Conservation (phyloP, 129 eudicot genomes). For the Flaveria sonorensis region DNA sequence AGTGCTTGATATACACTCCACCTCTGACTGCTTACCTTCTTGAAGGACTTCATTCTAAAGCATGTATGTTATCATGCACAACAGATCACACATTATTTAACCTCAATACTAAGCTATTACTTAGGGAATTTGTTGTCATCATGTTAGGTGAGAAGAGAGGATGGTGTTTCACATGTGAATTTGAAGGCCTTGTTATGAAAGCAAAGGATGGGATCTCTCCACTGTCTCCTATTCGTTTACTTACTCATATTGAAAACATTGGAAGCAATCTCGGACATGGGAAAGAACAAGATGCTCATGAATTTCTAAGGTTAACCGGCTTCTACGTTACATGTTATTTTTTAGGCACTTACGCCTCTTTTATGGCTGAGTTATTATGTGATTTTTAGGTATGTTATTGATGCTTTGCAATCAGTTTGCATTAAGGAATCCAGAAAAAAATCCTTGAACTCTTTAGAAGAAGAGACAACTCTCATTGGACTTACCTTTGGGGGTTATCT, state of each 20-base stretch:
- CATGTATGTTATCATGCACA: slow-evolving; percentile 58
- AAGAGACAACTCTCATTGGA: slow-evolving; percentile 80
- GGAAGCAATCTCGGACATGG: slow-evolving; percentile 80
- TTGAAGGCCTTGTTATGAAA: slow-evolving; percentile 61
- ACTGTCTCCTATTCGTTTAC: slow-evolving; percentile 59
- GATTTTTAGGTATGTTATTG: slow-evolving; percentile 64
- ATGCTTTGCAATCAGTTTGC: slow-evolving; percentile 77
- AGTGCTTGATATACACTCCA: slow-evolving; percentile 84
- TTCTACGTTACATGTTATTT: neutral
- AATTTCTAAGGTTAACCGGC: slow-evolving; percentile 63
- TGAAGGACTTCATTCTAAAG: slow-evolving; percentile 69
- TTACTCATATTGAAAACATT: slow-evolving; percentile 59
- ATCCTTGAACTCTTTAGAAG: slow-evolving; percentile 49
- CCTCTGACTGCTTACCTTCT: slow-evolving; percentile 82
- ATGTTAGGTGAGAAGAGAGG: slow-evolving; percentile 68
- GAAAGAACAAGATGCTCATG: slow-evolving; percentile 96
- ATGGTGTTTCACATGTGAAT: slow-evolving; percentile 89
- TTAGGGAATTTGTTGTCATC: neutral
- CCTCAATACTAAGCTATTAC: neutral
- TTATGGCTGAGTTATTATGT: neutral
- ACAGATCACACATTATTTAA: neutral
- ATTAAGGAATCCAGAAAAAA: slow-evolving; percentile 57
- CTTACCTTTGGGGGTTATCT: slow-evolving; percentile 96
- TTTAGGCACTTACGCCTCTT: neutral
- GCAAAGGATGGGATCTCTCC: slow-evolving; percentile 63